Percentiles rank a stretch among this genome's conserved stretches.
Evolutionary conservation across 2,329 filamentous ascomycete species (phyloP).

Genomic region (Rugonectria rugulosa): DNA sequence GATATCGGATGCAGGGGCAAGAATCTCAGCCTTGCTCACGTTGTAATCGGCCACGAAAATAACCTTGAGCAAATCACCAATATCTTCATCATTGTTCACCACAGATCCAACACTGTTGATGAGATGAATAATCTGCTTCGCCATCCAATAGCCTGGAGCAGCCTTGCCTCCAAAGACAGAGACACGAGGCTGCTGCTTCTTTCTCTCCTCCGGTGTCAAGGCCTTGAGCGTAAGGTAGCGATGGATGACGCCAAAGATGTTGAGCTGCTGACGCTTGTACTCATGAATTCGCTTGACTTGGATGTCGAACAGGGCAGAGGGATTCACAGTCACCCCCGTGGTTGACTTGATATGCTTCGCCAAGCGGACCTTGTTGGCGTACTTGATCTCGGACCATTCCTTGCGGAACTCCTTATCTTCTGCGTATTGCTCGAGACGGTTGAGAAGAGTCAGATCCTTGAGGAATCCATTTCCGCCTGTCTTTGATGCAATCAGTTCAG

Average conservation of each 20-base stretch:
- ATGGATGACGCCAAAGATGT: constrained; percentile 98
- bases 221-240: constrained; percentile 90
- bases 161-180: constrained; percentile 98
- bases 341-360: constrained; percentile 89
- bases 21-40: constrained; percentile 98
- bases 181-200: constrained; percentile 86
- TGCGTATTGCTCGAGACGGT: constrained; percentile 83
- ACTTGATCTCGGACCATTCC: constrained; percentile 97
- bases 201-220: constrained; percentile 81
- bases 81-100: constrained; percentile 90
- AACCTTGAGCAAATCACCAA: constrained; percentile 95
- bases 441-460: constrained; percentile 86
- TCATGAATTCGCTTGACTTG: constrained; percentile 99
- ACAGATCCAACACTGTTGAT: constrained; percentile 91
- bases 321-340: constrained; percentile 84
- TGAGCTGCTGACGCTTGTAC: constrained; percentile 98
- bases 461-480: constrained; percentile 83
- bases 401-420: constrained; percentile 91
- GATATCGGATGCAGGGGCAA: constrained; percentile 91
- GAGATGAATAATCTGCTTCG: constrained; percentile 97
- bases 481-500: constrained; percentile 91
- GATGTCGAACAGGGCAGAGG: constrained; percentile 88
- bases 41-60: constrained; percentile 99
- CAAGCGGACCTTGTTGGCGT: constrained; percentile 90
- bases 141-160: constrained; percentile 99